Evolutionary conservation across 1,139 yeast genomes (phyloP).

Genomic region (Neolecta irregularis): DNA sequence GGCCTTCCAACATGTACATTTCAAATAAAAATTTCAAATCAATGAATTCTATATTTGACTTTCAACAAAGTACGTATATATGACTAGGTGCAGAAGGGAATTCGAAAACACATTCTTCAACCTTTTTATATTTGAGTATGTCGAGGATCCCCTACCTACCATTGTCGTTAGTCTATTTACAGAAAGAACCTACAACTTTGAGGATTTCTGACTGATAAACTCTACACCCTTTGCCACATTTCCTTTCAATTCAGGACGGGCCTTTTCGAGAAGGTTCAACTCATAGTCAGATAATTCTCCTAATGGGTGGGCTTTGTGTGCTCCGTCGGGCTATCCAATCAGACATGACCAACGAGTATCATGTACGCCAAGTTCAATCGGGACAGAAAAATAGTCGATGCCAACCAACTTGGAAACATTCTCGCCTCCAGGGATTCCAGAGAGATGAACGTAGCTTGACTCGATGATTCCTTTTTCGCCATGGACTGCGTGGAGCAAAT

Average conservation of each 20-base stretch:
- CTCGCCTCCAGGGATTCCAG: slow-evolving; percentile 28
- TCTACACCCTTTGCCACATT: not conserved
- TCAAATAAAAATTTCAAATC: slow-evolving; percentile 2
- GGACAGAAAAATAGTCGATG: slow-evolving; percentile 81
- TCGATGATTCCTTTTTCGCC: slow-evolving; percentile 61
- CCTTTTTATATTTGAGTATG: not conserved
- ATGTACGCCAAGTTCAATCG: slow-evolving; percentile 51
- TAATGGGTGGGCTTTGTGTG: not conserved
- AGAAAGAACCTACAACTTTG: no score
- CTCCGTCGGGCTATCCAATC: not conserved
- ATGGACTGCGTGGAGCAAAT: slow-evolving; percentile 20
- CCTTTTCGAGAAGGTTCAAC: not conserved
- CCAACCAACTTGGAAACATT: slow-evolving; percentile 29
- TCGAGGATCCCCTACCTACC: not conserved
- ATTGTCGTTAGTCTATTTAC: no score
- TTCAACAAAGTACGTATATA: no score
- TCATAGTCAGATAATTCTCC: not conserved
- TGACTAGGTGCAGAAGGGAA: no score
- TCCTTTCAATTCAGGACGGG: not conserved
- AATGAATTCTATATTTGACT: no score
- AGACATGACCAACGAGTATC: not conserved
- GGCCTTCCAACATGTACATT: slow-evolving; percentile 18
- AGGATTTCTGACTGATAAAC: no score
- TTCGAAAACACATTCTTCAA: not conserved
- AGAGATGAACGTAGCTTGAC: slow-evolving; percentile 43